A percentile compares a stretch with the other conserved stretches of the same genome.
Evolutionary conservation across 2,329 filamentous ascomycete species (phyloP).

Genomic region (Fusarium buharicum): DNA sequence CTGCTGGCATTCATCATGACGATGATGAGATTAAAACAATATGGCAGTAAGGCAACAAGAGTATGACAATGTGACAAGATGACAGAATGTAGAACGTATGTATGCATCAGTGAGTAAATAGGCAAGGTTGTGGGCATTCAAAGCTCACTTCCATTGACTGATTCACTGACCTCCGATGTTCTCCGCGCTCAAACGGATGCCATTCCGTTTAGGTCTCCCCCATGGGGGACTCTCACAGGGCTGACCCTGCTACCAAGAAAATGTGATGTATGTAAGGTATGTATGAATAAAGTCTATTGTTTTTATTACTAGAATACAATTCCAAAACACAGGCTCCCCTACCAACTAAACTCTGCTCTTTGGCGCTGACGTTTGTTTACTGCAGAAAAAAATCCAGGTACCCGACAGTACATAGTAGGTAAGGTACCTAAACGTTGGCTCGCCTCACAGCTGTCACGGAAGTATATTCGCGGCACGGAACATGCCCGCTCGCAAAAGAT

Average conservation of each 20-base stretch:
- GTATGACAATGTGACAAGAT: too few relatives aligned
- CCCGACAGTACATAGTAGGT: neutral
- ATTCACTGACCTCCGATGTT: constrained; percentile 19
- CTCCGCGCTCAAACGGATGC: constrained; percentile 9
- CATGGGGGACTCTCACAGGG: constrained; percentile 16
- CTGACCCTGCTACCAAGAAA: neutral
- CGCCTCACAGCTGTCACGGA: constrained; percentile 2
- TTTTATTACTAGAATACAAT: too few relatives aligned
- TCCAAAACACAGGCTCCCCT: too few relatives aligned
- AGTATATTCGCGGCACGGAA: constrained; percentile 25
- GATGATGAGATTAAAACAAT: too few relatives aligned
- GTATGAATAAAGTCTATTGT: neutral
- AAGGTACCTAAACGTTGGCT: constrained; percentile 11
- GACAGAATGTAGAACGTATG: too few relatives aligned
- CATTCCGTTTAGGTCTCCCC: constrained; percentile 11
- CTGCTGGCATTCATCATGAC: too few relatives aligned
- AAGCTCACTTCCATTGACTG: neutral
- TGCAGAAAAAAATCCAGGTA: too few relatives aligned
- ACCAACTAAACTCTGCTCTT: too few relatives aligned
- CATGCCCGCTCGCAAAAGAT: constrained; percentile 9
- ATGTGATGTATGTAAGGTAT: neutral
- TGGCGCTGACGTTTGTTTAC: too few relatives aligned
- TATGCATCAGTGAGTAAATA: too few relatives aligned
- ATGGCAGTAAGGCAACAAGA: too few relatives aligned
- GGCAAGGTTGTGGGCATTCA: too few relatives aligned